Conservation (phyloP, 192 early-diverging fungal species). For the Coemansia reversa region DNA sequence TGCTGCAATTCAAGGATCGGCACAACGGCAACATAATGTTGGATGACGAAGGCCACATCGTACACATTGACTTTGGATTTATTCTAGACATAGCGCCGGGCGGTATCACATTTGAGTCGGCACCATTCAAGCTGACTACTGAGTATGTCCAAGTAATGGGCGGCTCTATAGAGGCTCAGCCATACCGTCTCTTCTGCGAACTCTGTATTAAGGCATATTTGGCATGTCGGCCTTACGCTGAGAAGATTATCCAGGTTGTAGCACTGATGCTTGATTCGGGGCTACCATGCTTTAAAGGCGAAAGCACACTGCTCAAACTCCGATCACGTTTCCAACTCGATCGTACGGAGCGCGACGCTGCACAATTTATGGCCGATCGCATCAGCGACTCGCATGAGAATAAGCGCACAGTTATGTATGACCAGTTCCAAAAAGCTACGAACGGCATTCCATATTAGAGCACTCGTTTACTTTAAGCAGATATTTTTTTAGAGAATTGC, state of each 20-base stretch:
- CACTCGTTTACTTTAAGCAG: constrained; percentile 1
- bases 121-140: constrained; percentile 96
- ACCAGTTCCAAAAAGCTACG: constrained; percentile 79
- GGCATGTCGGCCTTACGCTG: constrained; percentile 87
- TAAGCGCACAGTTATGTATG: constrained; percentile 78
- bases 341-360: constrained; percentile 83
- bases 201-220: constrained; percentile 88
- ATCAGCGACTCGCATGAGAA: constrained; percentile 94
- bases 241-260: constrained; percentile 87
- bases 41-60: constrained; percentile 91
- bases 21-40: constrained; percentile 99
- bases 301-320: constrained; percentile 81
- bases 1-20: constrained; percentile 97
- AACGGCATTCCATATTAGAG: constrained; percentile 67
- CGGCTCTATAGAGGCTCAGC: constrained; percentile 73
- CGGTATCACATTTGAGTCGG: constrained; percentile 91
- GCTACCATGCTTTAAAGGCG: constrained; percentile 96
- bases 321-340: constrained; percentile 87
- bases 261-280: constrained; percentile 93
- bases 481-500: too few species aligned
- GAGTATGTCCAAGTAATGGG: constrained; percentile 99
- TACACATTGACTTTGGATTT: constrained; percentile 99
- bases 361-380: constrained; percentile 90
- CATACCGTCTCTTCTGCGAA: constrained; percentile 88
- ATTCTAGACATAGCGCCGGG: constrained; percentile 99